Conservation (phyloP, 768 basidiomycete species). For the Lentinula aciculospora region DNA sequence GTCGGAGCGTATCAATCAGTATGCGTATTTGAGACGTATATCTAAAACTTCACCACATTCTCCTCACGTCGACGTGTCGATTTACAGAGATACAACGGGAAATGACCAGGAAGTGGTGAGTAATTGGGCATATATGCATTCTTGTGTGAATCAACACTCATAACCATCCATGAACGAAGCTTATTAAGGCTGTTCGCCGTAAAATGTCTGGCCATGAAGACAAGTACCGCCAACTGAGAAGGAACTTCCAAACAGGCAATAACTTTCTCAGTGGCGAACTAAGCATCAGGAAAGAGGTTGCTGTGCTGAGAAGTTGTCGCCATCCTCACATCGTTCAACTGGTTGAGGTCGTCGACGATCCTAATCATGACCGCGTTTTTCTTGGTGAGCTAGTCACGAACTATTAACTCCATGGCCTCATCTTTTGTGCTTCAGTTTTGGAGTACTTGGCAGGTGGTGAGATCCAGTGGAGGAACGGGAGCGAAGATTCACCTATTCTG, state of each 20-base stretch:
- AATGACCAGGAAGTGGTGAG: conserved; percentile 40
- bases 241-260: conserved; percentile 29
- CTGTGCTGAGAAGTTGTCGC: conserved; percentile 84
- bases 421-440: conserved; percentile 24
- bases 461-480: conserved; percentile 29
- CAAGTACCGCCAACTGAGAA: conserved; percentile 50
- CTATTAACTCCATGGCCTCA: neutral
- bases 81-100: conserved; percentile 42
- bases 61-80: conserved; percentile 57
- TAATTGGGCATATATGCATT: conserved; percentile 12
- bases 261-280: conserved; percentile 57
- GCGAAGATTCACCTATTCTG: conserved; percentile 25
- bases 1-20: conserved; percentile 59
- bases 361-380: conserved; percentile 73
- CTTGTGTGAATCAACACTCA: conserved; percentile 3
- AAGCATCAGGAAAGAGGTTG: conserved; percentile 81
- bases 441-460: conserved; percentile 38
- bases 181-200: conserved; percentile 64
- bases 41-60: neutral
- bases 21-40: conserved; percentile 27
- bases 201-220: conserved; percentile 48
- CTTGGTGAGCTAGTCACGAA: conserved; percentile 52
- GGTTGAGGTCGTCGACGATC: conserved; percentile 88
- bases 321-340: conserved; percentile 77
- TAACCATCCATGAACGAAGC: conserved; percentile 34